Evolutionary conservation across 495 filamentous ascomycete species (phyloP), one percentile per base, ranked within the genome.

Genomic region (Tuber melanosporum): DNA sequence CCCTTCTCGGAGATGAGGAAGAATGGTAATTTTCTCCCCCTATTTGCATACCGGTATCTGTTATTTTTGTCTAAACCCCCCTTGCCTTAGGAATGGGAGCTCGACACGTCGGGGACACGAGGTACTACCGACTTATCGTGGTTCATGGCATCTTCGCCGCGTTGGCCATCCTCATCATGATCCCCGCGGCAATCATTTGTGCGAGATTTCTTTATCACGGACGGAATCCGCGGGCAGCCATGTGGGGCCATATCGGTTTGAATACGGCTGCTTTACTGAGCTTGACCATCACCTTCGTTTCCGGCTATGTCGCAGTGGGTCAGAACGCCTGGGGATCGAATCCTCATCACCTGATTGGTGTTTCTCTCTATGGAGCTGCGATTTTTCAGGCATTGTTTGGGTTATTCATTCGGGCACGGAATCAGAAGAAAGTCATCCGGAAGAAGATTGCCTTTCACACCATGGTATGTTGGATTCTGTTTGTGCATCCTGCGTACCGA

Each of bases 311-410:
- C 82, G 93, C 95, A 49, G 91, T 95, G 39, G 93, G 93, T 14
- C 89, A 91, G 2, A 83, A 85, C 71, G 88, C 94, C 77, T 93
- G 90, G 81, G 87, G 98, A 79, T 92, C 92, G 70, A 99, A 99
- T 84, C 95, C 95, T 2, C 95, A 99, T 86, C 92, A 94, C 85
- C 90, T 82, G 70, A 98, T 98, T 81, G 95, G 95, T 39, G 85
- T 97, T 46, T 92, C 94, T 52, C 90, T 99, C 75, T 98, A 95
- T 84, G 91, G 93, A 44, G 85, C 95, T 79, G 88, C 98, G 26
- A 83, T 97, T 43, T 88, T 94, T 39, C 96, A 98, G 82, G 88
- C 91, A 12, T 77, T 98, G 36, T 91, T 91, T 79, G 96, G 96
- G 26, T 89, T 89, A 79, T 86, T 92, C 52, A 87, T 96, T 52